Percentiles rank a stretch among this genome's conserved stretches.
These are phyloP conservation scores for Naganishia vaughanmartiniae DNA, from an alignment of 768 basidiomycete species.

Conservation along the genomic window DNA sequence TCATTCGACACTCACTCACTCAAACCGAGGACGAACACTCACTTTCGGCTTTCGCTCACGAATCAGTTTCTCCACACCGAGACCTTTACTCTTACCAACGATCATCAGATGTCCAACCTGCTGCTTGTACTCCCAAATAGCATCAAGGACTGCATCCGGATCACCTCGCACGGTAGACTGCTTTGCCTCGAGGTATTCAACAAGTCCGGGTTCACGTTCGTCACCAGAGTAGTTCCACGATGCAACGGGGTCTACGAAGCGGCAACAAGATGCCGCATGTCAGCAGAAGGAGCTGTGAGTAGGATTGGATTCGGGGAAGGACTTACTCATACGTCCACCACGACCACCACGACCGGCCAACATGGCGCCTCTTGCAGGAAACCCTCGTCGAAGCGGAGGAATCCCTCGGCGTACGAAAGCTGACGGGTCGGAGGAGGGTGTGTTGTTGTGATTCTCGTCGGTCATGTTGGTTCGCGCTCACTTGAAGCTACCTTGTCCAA, in stretches of 20 bases:
- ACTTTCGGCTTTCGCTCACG: constrained; percentile 42
- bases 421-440: not conserved
- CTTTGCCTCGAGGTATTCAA: not conserved
- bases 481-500: no score
- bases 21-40: not conserved
- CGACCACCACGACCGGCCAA: constrained; percentile 5
- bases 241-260: not conserved
- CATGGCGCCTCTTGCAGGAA: constrained; percentile 12
- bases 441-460: not conserved
- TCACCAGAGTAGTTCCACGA: constrained; percentile 5
- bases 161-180: not conserved
- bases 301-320: not conserved
- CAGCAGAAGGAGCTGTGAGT: not conserved
- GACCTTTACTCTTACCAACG: constrained; percentile 47
- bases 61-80: constrained; percentile 40
- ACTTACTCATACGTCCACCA: constrained; percentile 8
- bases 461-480: no score
- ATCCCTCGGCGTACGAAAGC: not conserved
- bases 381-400: constrained; percentile 7
- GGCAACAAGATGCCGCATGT: no score
- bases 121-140: constrained; percentile 15
- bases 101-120: constrained; percentile 40
- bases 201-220: constrained; percentile 10
- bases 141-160: constrained; percentile 7
- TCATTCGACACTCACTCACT: not conserved